Base-by-base conservation (phyloP, 192 early-diverging fungal genomes). In the Gaertneriomyces sp. region DNA sequence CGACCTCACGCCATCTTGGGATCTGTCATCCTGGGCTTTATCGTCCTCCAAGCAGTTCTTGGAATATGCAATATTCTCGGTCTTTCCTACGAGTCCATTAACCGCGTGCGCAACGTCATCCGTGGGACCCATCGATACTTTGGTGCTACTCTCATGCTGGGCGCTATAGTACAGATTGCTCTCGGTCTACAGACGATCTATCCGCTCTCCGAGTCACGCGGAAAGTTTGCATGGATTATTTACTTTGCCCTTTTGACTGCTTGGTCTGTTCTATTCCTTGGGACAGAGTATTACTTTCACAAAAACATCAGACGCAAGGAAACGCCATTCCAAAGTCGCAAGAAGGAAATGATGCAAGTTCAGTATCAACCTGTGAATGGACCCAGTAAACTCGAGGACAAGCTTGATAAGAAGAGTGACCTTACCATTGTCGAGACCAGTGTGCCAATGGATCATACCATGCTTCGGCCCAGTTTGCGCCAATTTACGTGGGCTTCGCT, bases 1-100 rank as follows among this genome's bases (percentile, higher is more conserved):
- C 78, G 58, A 6, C 64, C 72, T 8, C 78, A 80, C 65, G 52
- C 71, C 38, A 54, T 74, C 43, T 40, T 80, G 1, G 78, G 78
- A 38, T 9, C 71, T 6, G 45, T 56, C 50, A 39, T 80, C 16
- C 16, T 76, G 12, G 42, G 42, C 41, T 59, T 74, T 14, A 45
- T 80, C 40, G 57, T 43, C 20, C 7, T 76, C 20, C 78, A 80
- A 60, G 25, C 70, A 42, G 19, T 61, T 5, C 63, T 80, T 6
- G 78, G 78, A 17, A 25, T 72, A 20, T 52, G 45, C 57, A 68
- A 60, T 43, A 16, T 60, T 38, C 52, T 79, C 4, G 78, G 78
- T 25, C 64, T 79, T 12, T 64, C 54, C 14, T n/a, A 46, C 57
- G 74, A 79, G 53, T 4, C 8, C 12, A 19, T 67, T 10, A 41